Evolutionary conservation across 176 grass and related monocot species (phyloP).

Genomic region (Urochloa ruziziensis): DNA sequence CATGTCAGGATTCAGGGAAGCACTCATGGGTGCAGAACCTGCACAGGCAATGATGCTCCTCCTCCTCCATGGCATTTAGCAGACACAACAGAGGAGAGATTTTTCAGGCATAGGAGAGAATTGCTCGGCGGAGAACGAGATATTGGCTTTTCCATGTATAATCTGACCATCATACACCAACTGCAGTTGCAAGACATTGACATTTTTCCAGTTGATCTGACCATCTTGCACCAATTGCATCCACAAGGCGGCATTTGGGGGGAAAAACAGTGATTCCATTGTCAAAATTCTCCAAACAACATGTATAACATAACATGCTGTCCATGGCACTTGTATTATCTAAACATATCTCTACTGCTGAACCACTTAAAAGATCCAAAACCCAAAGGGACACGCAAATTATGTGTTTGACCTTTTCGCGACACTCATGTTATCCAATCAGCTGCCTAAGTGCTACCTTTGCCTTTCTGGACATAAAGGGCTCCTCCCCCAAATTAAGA

Average conservation of each 20-base stretch:
- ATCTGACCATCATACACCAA: background rate
- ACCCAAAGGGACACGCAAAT: slow-evolving; percentile 32
- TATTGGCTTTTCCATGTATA: background rate
- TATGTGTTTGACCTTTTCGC: slow-evolving; percentile 30
- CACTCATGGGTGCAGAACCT: slow-evolving; percentile 11
- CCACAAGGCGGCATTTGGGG: background rate
- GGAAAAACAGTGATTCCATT: background rate
- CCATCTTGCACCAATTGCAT: background rate
- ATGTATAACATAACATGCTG: background rate
- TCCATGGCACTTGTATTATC: background rate
- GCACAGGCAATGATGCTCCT: background rate
- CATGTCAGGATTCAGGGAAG: background rate
- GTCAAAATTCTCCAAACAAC: background rate
- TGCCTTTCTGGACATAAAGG: background rate
- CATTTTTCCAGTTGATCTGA: background rate
- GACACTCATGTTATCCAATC: slow-evolving; percentile 8
- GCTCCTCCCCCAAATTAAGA: background rate
- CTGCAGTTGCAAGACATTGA: background rate
- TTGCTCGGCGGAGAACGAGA: background rate
- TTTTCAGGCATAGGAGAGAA: no score
- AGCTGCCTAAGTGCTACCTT: background rate
- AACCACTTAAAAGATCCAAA: slow-evolving; percentile 27
- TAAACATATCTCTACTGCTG: background rate
- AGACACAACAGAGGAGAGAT: background rate
- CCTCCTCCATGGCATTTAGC: background rate